Conservation (phyloP, 2,329 filamentous ascomycete genomes). For the Fusarium dimerum region DNA sequence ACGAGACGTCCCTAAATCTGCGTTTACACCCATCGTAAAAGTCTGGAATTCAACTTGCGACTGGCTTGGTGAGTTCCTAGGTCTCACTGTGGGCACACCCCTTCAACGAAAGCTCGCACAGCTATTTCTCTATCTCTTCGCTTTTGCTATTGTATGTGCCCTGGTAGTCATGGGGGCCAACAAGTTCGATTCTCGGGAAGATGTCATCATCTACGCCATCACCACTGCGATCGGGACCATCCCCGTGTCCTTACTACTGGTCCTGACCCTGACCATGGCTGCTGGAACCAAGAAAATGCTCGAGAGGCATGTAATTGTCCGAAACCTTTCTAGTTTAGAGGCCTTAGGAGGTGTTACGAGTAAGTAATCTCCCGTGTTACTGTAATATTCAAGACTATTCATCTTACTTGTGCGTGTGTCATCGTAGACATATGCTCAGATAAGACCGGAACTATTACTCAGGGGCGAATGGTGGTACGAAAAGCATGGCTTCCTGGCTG, state of each 20-base stretch:
- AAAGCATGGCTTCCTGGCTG: slow-evolving; percentile 33
- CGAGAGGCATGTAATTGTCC: slow-evolving; percentile 48
- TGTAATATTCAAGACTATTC: not conserved
- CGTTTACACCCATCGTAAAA: not conserved
- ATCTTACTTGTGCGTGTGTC: not conserved
- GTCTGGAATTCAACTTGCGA: slow-evolving; percentile 4
- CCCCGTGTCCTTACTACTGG: slow-evolving; percentile 45
- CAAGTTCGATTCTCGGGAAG: slow-evolving; percentile 35
- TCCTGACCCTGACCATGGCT: slow-evolving; percentile 57
- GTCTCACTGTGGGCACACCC: slow-evolving; percentile 59
- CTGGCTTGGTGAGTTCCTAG: slow-evolving; percentile 44
- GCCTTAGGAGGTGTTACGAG: slow-evolving; percentile 51
- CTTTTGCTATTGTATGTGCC: slow-evolving; percentile 19
- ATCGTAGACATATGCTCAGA: slow-evolving; percentile 32
- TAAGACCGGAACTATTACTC: slow-evolving; percentile 37
- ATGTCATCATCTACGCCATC: slow-evolving; percentile 41
- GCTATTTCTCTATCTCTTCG: slow-evolving; percentile 59
- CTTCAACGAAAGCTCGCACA: slow-evolving; percentile 68
- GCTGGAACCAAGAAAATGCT: slow-evolving; percentile 50
- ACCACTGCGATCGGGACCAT: slow-evolving; percentile 47
- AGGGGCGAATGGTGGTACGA: slow-evolving; percentile 32
- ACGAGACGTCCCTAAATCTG: not conserved
- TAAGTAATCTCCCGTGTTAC: slow-evolving; percentile 28
- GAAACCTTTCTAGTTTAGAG: slow-evolving; percentile 49
- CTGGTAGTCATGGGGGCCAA: slow-evolving; percentile 39